A percentile compares a stretch with the other conserved stretches of the same genome.
These are phyloP conservation scores for Vitis amurensis DNA, from an alignment of 164 flowering plant species.

Conservation along the genomic window DNA sequence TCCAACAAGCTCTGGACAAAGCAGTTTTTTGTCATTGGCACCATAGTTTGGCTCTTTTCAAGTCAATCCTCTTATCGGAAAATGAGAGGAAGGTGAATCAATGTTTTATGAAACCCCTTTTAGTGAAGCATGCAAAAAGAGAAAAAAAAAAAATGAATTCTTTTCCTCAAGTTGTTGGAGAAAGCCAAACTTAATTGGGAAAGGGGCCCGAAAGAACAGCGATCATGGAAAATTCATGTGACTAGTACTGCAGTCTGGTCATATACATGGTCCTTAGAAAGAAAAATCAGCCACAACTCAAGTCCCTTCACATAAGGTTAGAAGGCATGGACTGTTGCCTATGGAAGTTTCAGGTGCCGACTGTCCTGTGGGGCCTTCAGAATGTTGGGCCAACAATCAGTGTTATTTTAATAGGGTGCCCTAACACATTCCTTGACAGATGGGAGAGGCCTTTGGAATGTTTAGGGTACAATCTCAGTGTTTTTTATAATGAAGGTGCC, in stretches of 20 bases:
- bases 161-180: neutral
- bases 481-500: neutral
- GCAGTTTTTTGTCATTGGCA: too few relatives aligned
- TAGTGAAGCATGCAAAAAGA: too few relatives aligned
- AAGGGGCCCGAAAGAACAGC: neutral
- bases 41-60: too few relatives aligned
- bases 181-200: neutral
- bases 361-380: slow-evolving; percentile 22
- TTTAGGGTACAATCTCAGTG: too few relatives aligned
- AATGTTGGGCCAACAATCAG: slow-evolving; percentile 14
- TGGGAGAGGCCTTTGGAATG: neutral
- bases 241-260: neutral
- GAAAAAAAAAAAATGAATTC: too few relatives aligned
- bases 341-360: slow-evolving; percentile 18
- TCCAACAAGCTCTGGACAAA: too few relatives aligned
- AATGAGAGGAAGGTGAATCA: too few relatives aligned
- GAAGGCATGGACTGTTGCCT: slow-evolving; percentile 4
- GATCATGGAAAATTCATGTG: slow-evolving; percentile 5
- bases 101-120: too few relatives aligned
- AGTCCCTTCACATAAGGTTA: neutral
- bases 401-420: neutral
- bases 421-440: neutral
- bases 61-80: too few relatives aligned
- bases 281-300: neutral
- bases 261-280: too few relatives aligned